Percentiles rank a stretch among this genome's conserved stretches.
Conservation (phyloP, 345 rosid species). For the Salix purpurea region DNA sequence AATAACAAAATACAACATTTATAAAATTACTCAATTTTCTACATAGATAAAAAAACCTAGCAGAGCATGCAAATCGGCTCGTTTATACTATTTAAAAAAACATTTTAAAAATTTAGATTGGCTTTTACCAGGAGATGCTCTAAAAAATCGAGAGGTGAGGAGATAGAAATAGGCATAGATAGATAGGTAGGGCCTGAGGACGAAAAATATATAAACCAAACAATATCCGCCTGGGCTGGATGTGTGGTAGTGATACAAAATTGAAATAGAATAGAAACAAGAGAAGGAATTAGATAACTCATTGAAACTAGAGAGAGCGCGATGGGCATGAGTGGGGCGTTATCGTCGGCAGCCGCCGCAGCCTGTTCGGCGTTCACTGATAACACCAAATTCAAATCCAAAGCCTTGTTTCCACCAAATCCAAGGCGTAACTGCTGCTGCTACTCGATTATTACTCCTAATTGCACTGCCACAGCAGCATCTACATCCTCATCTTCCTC, state of each 20-base stretch:
- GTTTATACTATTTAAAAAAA: no score
- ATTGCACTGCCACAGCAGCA: background rate
- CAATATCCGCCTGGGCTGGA: background rate
- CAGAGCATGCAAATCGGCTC: no score
- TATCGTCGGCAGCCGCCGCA: slow-evolving; percentile 4
- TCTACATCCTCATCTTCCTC: background rate
- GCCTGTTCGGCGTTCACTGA: background rate
- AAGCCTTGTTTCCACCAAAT: background rate
- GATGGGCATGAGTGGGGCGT: slow-evolving; percentile 3
- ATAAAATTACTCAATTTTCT: no score
- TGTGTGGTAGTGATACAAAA: background rate
- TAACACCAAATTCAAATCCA: background rate
- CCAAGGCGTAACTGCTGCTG: background rate
- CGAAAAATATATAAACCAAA: background rate
- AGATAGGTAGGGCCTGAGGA: background rate
- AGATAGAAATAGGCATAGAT: no score
- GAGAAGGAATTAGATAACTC: background rate
- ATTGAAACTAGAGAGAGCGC: background rate
- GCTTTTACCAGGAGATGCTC: no score
- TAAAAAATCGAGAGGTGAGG: no score
- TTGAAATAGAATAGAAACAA: background rate
- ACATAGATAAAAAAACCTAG: no score
- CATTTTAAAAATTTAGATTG: no score
- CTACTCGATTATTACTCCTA: background rate
- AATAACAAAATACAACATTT: no score